These are phyloP conservation scores for Diutina sp. DNA, from an alignment of 1,139 yeast genomes.

Conservation along the genomic window DNA sequence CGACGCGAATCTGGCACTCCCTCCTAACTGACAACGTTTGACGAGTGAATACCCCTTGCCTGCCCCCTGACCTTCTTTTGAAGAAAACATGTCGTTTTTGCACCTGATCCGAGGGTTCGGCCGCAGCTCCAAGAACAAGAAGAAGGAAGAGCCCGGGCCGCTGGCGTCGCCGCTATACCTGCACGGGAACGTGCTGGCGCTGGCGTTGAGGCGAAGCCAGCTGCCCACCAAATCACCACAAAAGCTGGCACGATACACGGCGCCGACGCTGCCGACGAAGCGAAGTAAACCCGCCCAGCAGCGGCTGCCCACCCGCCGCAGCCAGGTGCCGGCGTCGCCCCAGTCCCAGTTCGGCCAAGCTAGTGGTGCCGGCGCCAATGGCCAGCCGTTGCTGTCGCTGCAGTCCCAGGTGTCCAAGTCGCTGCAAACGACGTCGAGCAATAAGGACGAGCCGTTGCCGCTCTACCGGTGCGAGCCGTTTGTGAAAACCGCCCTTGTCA, in stretches of 20 bases:
- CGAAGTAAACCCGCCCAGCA: conserved; percentile 16
- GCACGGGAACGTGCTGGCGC: conserved; percentile 20
- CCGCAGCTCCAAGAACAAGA: conserved; percentile 44
- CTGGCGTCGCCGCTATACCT: conserved; percentile 18
- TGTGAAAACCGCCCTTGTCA: conserved; percentile 85
- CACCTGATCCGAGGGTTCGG: conserved; percentile 49
- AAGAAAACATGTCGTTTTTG: conserved; percentile 26
- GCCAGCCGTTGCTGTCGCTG: neutral
- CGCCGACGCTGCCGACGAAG: conserved; percentile 14
- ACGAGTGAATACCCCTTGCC: neutral
- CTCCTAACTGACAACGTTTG: neutral
- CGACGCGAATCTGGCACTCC: neutral
- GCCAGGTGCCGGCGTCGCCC: conserved; percentile 1
- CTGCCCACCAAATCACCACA: conserved; percentile 24
- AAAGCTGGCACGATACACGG: conserved; percentile 13
- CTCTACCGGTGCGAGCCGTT: conserved; percentile 85
- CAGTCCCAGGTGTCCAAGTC: conserved; percentile 7
- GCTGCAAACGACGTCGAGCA: conserved; percentile 4
- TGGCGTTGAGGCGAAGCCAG: conserved; percentile 25
- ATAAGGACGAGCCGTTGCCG: conserved; percentile 21
- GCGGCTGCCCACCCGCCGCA: conserved; percentile 11
- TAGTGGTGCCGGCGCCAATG: neutral
- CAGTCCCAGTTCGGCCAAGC: neutral
- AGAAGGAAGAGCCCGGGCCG: conserved; percentile 27
- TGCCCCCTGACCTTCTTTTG: neutral